Conservation (phyloP, 78 protist genomes). For the Monocercomonoides exilis region DNA sequence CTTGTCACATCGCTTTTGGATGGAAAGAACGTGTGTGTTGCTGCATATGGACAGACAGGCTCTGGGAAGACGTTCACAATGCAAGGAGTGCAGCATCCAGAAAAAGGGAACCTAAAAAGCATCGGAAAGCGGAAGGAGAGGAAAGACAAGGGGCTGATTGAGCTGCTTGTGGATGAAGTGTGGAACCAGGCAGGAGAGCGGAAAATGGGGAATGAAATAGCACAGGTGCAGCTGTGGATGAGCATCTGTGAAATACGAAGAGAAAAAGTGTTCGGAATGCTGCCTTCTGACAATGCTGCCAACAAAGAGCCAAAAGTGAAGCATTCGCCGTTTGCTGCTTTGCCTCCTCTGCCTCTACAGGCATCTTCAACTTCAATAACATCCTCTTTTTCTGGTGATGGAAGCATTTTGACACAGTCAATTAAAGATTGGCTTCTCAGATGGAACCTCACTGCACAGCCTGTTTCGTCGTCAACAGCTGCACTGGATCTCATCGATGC, state of each 20-base stretch:
- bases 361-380: neutral
- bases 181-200: neutral
- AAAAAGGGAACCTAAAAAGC: no score
- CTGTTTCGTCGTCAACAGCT: neutral
- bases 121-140: no score
- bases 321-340: no score
- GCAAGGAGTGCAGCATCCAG: neutral
- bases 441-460: no score
- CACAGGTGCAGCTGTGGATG: neutral
- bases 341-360: no score
- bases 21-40: neutral
- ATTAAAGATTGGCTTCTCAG: no score
- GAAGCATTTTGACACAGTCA: neutral
- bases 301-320: neutral
- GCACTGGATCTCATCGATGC: neutral
- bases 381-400: neutral
- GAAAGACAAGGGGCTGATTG: neutral
- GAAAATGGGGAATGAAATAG: neutral
- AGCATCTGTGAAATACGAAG: neutral
- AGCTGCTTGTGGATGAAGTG: neutral
- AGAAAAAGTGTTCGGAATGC: neutral
- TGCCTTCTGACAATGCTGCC: neutral
- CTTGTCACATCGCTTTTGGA: neutral
- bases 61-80: constrained; percentile 15
- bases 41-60: constrained; percentile 10